A percentile compares a stretch with the other conserved stretches of the same genome.
Conservation (phyloP, 768 basidiomycete genomes). For the Heimioporus sp. region DNA sequence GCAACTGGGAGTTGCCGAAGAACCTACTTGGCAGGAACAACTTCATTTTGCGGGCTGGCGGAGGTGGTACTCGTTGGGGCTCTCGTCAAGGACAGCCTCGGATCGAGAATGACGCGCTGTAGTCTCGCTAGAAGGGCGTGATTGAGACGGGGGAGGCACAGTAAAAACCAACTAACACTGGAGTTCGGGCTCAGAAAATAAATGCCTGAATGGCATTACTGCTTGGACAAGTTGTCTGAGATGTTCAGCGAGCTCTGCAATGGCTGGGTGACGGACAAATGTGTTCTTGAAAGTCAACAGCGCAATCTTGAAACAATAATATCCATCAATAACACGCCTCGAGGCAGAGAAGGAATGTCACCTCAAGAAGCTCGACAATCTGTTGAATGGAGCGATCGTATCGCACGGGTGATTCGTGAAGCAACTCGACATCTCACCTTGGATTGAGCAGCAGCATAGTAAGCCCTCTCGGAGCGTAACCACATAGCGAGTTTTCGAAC, state of each 20-base stretch:
- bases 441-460: constrained; percentile 48
- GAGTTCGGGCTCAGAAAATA: constrained; percentile 23
- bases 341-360: constrained; percentile 22
- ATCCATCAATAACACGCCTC: neutral
- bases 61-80: neutral
- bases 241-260: constrained; percentile 2
- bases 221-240: constrained; percentile 18
- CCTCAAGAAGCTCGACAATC: constrained; percentile 52
- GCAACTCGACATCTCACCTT: constrained; percentile 38
- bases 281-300: constrained; percentile 12
- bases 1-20: neutral
- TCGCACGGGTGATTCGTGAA: neutral
- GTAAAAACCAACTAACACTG: constrained; percentile 13
- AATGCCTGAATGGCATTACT: constrained; percentile 18
- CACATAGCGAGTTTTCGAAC: constrained; percentile 42
- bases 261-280: constrained; percentile 3
- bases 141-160: neutral
- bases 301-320: constrained; percentile 16
- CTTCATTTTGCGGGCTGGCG: neutral
- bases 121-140: constrained; percentile 16
- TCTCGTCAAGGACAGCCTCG: constrained; percentile 1
- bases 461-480: constrained; percentile 48
- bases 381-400: constrained; percentile 18
- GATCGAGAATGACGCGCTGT: constrained; percentile 13
- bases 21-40: constrained; percentile 12